A percentile compares a stretch with the other conserved stretches of the same genome.
Evolutionary conservation across 2,329 filamentous ascomycete species (phyloP).

Genomic region (Graphium sp.): DNA sequence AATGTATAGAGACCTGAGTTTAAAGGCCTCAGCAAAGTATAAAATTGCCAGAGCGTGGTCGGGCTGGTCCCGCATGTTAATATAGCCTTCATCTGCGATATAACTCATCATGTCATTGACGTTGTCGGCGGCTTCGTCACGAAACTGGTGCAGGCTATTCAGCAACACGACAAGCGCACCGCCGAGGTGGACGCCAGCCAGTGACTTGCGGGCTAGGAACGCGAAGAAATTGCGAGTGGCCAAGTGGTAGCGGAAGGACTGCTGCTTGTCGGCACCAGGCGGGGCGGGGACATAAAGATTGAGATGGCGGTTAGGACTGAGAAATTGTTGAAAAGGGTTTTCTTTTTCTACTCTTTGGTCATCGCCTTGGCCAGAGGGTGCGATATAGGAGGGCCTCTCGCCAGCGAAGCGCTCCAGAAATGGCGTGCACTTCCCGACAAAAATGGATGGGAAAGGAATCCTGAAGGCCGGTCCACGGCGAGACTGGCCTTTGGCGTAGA

Average conservation of each 20-base stretch:
- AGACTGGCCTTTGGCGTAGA: conserved; percentile 50
- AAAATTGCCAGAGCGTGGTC: conserved; percentile 53
- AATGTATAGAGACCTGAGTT: conserved; percentile 47
- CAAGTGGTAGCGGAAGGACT: conserved; percentile 45
- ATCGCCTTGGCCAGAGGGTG: no score
- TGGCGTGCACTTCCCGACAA: conserved; percentile 39
- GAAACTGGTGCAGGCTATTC: conserved; percentile 45
- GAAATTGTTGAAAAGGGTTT: no score
- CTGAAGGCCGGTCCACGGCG: conserved; percentile 50
- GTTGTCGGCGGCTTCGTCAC: conserved; percentile 35
- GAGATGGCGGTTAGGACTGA: conserved; percentile 15
- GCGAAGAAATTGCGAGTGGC: conserved; percentile 63
- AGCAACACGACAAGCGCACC: conserved; percentile 46
- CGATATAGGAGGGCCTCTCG: no score
- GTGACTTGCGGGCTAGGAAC: conserved; percentile 44
- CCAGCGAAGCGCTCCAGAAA: conserved; percentile 35
- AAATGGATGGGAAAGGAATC: conserved; percentile 39
- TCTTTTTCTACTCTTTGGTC: no score
- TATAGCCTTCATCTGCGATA: conserved; percentile 52
- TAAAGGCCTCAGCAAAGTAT: conserved; percentile 49
- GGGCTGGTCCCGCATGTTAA: conserved; percentile 46
- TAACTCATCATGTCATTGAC: conserved; percentile 46
- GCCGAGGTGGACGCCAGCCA: conserved; percentile 54
- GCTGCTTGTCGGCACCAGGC: conserved; percentile 27
- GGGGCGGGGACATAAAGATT: conserved; percentile 60